These are phyloP conservation scores for Tirmania nivea DNA, from an alignment of 495 filamentous ascomycete genomes.

Conservation along the genomic window DNA sequence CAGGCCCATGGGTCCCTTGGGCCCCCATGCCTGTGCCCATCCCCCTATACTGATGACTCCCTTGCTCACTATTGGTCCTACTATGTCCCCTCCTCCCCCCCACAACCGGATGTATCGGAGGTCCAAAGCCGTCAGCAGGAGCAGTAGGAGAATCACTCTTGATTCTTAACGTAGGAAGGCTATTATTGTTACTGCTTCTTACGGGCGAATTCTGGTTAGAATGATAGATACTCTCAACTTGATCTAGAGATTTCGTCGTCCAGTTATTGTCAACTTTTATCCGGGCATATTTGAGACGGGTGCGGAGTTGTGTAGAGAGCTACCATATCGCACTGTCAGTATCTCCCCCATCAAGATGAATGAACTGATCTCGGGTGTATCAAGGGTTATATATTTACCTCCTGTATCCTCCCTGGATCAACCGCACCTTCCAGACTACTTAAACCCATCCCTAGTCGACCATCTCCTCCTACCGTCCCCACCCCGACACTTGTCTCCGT, in stretches of 20 bases:
- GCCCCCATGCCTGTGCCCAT: slow-evolving; percentile 15
- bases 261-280: slow-evolving; percentile 51
- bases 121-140: slow-evolving; percentile 6
- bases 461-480: too few relatives aligned
- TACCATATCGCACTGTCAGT: slow-evolving; percentile 15
- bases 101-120: not conserved
- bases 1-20: slow-evolving; percentile 6
- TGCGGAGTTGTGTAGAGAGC: slow-evolving; percentile 42
- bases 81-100: slow-evolving; percentile 11
- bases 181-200: slow-evolving; percentile 22
- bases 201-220: not conserved
- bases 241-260: slow-evolving; percentile 30
- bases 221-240: slow-evolving; percentile 31
- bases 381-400: not conserved
- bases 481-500: too few relatives aligned
- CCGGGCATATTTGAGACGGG: slow-evolving; percentile 48
- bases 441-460: too few relatives aligned
- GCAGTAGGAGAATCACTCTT: slow-evolving; percentile 16
- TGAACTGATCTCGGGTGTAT: not conserved
- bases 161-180: slow-evolving; percentile 15
- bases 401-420: not conserved
- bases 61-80: slow-evolving; percentile 17
- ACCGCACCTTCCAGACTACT: too few relatives aligned
- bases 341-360: not conserved
- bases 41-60: not conserved